Evolutionary conservation across 805 yeast genomes (phyloP).

Genomic region (Wickerhamiella nectarea): DNA sequence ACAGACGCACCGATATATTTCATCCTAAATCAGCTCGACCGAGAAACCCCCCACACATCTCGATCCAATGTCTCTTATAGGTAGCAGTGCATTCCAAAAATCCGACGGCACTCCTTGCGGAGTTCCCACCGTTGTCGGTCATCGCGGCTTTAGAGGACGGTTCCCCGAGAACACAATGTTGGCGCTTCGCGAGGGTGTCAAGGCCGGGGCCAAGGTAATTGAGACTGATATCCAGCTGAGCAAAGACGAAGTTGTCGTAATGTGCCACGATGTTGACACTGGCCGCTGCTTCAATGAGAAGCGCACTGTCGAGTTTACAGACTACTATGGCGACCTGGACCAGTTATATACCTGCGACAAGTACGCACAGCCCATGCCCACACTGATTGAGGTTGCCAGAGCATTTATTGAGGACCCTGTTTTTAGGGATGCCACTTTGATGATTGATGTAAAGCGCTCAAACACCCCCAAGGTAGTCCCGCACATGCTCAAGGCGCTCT

Average conservation of each 20-base stretch:
- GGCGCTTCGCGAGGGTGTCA: slow-evolving; percentile 37
- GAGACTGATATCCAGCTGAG: slow-evolving; percentile 47
- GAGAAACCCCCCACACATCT: background rate
- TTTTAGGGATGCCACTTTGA: slow-evolving; percentile 25
- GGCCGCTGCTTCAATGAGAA: slow-evolving; percentile 36
- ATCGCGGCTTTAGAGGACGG: slow-evolving; percentile 27
- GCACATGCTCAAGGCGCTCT: slow-evolving; percentile 29
- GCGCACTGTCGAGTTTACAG: slow-evolving; percentile 28
- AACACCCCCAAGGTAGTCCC: slow-evolving; percentile 33
- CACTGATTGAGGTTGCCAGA: slow-evolving; percentile 30
- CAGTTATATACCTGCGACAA: slow-evolving; percentile 26
- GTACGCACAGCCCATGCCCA: slow-evolving; percentile 29
- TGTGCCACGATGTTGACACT: slow-evolving; percentile 41
- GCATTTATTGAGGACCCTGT: slow-evolving; percentile 29
- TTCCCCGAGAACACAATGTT: slow-evolving; percentile 36
- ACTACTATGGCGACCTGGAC: slow-evolving; percentile 28
- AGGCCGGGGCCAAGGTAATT: slow-evolving; percentile 33
- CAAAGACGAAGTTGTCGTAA: slow-evolving; percentile 38
- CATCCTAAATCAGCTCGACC: background rate
- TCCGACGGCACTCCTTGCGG: slow-evolving; percentile 8
- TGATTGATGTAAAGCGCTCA: slow-evolving; percentile 40
- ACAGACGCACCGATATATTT: background rate
- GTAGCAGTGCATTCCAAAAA: slow-evolving; percentile 7
- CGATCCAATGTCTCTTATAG: slow-evolving; percentile 8
- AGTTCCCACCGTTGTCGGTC: slow-evolving; percentile 23